A percentile compares a stretch with the other conserved stretches of the same genome.
phyloP scores from a whole-genome alignment of 352 stramenopile species.

The Phytophthora boehmeriae region DNA sequence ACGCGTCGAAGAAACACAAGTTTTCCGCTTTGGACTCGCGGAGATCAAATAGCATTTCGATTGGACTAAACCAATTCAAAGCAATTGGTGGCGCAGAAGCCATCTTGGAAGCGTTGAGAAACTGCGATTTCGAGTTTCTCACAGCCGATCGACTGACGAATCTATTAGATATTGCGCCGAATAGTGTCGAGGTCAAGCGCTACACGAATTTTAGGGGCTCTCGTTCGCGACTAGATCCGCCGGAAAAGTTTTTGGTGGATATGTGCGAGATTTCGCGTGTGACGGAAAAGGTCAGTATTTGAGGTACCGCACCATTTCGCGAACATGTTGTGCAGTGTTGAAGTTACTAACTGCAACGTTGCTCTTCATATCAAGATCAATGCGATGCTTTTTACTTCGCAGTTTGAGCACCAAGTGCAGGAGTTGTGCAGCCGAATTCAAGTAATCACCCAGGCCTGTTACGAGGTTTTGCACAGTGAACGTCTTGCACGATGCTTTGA shows the following conservation, averaged over 20 bases:
- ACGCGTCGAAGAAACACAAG: constrained; percentile 34
- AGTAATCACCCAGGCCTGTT: constrained; percentile 63
- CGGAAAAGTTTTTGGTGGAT: constrained; percentile 73
- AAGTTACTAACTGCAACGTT: too few relatives aligned
- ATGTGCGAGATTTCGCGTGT: constrained; percentile 75
- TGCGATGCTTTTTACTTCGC: constrained; percentile 66
- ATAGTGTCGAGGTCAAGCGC: constrained; percentile 64
- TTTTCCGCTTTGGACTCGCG: constrained; percentile 75
- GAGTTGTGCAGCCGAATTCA: constrained; percentile 53
- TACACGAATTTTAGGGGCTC: constrained; percentile 74
- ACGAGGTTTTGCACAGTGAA: constrained; percentile 71
- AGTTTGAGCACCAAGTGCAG: constrained; percentile 67
- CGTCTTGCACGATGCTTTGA: constrained; percentile 78
- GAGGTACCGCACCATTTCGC: background rate
- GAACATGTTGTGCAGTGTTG: background rate
- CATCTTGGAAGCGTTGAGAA: constrained; percentile 52
- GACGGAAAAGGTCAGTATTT: constrained; percentile 64
- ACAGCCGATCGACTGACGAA: constrained; percentile 62
- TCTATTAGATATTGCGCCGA: constrained; percentile 74
- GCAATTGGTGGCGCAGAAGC: constrained; percentile 44
- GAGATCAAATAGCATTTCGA: constrained; percentile 83
- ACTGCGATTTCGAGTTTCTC: constrained; percentile 68
- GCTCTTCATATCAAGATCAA: constrained; percentile 45
- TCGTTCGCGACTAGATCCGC: constrained; percentile 47
- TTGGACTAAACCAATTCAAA: constrained; percentile 83